Base-by-base conservation (phyloP, 768 basidiomycete genomes). In the Omphalotus guepiniiformis region DNA sequence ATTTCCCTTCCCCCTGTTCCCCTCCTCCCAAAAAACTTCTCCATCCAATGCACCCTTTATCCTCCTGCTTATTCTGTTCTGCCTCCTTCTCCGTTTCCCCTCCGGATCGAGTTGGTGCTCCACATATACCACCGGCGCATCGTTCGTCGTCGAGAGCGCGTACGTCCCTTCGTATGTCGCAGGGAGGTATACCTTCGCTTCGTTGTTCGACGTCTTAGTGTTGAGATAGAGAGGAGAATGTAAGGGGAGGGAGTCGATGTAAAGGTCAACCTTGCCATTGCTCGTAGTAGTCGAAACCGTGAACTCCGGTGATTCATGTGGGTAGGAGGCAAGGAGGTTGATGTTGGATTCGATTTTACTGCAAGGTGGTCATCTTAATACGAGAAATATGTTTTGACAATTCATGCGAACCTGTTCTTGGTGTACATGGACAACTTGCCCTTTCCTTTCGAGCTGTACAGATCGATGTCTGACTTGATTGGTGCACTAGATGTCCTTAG, bases 151-250 rank as follows among this genome's bases (percentile, higher is more conserved):
- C 25, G 42, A 39, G 26, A 70, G 44, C n/a, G 49, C 49, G 57
- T 73, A 73, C 6, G 41, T 47, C 26, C 76, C 75, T 48, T 78
- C 76, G 50, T 64, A 78, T 2, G 69, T 65, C 21, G 54, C 42
- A 39, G 68, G 64, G 3, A 74, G 61, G 30, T 46, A 39, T 0
- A 65, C 56, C 13, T 52, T 44, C 8, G 63, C 58, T 1, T 18
- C 48, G 5, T 59, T 50, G 11, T 68, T 64, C 1, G 58, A 58
- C 28, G 73, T 63, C 23, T 39, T 47, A n/a, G 58, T 66, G 1
- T 40, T 41, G 22, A 69, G 56, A 4, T 48, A 47, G 36, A 77
- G 57, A 34, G 58, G 34, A n/a, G 71, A 64, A 48, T 66, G 58
- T 30, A 69, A 50, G 3, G 75, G 74, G 4, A 60, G 57, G 18